phyloP scores from a whole-genome alignment of 83 land plant species.

The Diphasiastrum complanatum region DNA sequence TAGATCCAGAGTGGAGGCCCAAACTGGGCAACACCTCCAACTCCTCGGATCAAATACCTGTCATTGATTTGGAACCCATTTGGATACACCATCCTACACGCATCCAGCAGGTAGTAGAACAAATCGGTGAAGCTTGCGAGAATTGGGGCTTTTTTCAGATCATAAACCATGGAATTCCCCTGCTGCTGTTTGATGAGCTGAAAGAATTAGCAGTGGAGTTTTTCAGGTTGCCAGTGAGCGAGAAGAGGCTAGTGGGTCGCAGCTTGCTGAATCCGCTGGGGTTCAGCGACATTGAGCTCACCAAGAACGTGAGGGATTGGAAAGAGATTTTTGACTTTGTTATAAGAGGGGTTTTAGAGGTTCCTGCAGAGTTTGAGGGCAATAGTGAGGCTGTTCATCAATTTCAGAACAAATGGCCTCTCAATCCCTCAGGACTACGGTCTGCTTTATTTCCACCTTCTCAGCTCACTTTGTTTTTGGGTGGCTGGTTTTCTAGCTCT shows the following conservation, averaged over 20 bases:
- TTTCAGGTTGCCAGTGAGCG: conserved; percentile 43
- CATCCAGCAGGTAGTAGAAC: background rate
- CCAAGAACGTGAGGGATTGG: conserved; percentile 75
- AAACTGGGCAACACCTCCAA: background rate
- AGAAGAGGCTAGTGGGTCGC: conserved; percentile 27
- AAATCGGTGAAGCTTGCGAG: conserved; percentile 46
- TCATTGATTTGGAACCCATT: conserved; percentile 8
- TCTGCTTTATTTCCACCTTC: background rate
- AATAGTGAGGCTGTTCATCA: background rate
- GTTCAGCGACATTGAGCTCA: conserved; percentile 58
- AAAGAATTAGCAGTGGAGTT: conserved; percentile 40
- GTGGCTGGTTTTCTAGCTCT: too few species aligned
- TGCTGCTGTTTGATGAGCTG: conserved; percentile 20
- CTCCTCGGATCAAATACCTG: background rate
- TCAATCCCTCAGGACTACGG: conserved; percentile 20
- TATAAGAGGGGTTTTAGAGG: conserved; percentile 9
- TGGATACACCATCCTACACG: background rate
- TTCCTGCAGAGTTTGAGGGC: conserved; percentile 24
- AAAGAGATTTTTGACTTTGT: conserved; percentile 65
- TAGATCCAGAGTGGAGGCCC: conserved; percentile 3
- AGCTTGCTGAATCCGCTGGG: conserved; percentile 34
- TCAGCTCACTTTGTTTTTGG: too few species aligned
- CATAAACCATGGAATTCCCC: conserved; percentile 60
- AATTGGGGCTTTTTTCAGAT: conserved; percentile 72
- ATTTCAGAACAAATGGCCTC: conserved; percentile 74